Evolutionary conservation across 2,329 filamentous ascomycete species (phyloP), one percentile per base, ranked within the genome.

Genomic region (Cercospora beticola): DNA sequence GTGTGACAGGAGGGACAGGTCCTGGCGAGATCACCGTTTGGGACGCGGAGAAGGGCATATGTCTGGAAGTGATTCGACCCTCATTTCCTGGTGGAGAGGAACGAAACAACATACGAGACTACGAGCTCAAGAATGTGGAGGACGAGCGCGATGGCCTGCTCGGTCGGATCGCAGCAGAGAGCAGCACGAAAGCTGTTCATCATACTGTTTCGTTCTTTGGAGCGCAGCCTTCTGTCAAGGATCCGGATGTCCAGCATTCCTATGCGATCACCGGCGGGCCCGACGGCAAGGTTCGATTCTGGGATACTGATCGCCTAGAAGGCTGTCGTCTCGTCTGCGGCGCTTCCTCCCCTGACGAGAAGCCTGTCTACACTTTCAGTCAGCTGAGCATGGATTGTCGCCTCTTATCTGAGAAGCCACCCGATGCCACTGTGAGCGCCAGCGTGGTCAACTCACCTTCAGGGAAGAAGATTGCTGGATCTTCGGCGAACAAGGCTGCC

Each of bases 11-110:
- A 16, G 94, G 94, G 8, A 96, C 92, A 7, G 91, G 89, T 4
- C 89, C 92, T 70, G 93, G 93, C 16, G 95, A 99, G 77, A 88
- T 99, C 33, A 96, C 93, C 0, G 91, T 97, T 0, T 99, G 95
- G 95, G 95, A 98, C 76, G 84, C 98, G 16, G 94, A 98, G 78
- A 96, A 94, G 81, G 88, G 89, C 7, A 86, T 91, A 57, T 99
- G 95, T 76, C 88, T 92, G 68, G 94, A 98, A 78, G 90, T 97
- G 0, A 97, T 97, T 78, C 89, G 93, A 78, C 78, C 85, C 7
- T 86, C 88, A 1, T 87, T 87, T 28, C 84, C 82, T 62, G 86
- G 88, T 80, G 86, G 90, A 67, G 74, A 70, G 43, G 74, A 76
- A 7, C 70, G 72, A 4, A 66, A 76, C 7, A 77, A 78, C 36